Base-by-base conservation (phyloP, 768 basidiomycete genomes). In the Phylloporus sp. region DNA sequence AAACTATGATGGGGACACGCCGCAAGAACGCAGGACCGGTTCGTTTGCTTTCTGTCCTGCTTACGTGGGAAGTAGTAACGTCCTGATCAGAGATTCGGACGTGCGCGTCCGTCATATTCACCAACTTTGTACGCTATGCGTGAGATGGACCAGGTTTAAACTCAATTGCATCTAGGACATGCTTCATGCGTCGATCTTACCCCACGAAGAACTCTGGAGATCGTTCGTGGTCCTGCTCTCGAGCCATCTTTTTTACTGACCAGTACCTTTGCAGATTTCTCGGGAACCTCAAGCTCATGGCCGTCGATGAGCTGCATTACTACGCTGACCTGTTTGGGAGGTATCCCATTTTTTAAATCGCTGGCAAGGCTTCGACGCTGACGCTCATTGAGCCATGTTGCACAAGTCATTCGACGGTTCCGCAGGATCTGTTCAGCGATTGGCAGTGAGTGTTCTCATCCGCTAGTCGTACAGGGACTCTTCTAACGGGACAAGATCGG, bases 1-100 rank as follows among this genome's bases (percentile, higher is more conserved):
- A 3, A 93, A 86, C 1, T 95, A 90, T 58, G 91, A 95, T 52
- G 91, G 91, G 0, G 91, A 95, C 58, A 94, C 92, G 0, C 81
- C 85, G 0, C 76, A 79, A 61, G 85, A 89, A 27, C 61, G 65
- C 22, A 76, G 91, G 42, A 65, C 73, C 52, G 74, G 88, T 86
- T 47, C 38, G 67, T 54, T 41, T 14, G 0, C 10, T 44, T 40
- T 9, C 3, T 27, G 2, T 20, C 8, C 20, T 1, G 38, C 28
- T 6, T 10, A 27, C 17, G 11, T 23, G 14, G 27, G 20, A 11
- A 33, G 23, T 21, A 7, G 23, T 42, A 17, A 33, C 34, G 28
- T 33, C 21, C 37, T 39, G 29, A 23, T 34, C 40, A 86, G 85
- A 64, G 15, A 83, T 93, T 46, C 78, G 92, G 36, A 80, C 83